Percentiles rank a stretch among this genome's conserved stretches.
Evolutionary conservation across 139 green algal species (phyloP).

Genomic region (Chlorella sp.): DNA sequence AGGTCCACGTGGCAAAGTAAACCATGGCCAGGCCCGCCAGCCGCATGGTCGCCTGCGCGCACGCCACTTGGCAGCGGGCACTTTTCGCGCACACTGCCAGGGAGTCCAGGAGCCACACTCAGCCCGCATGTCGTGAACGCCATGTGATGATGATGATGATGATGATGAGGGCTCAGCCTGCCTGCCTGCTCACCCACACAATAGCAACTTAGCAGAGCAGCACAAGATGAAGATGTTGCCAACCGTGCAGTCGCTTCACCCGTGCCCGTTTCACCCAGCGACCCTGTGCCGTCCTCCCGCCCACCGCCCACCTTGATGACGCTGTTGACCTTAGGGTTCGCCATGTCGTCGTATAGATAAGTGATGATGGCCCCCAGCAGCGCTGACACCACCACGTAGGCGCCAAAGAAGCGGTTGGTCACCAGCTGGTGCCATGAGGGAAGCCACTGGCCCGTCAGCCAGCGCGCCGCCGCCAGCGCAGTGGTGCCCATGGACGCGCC

Average conservation of each 20-base stretch:
- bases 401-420: slow-evolving; percentile 16
- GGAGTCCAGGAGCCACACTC: no score
- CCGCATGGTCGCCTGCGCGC: slow-evolving; percentile 21
- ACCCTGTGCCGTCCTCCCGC: no score
- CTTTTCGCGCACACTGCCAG: no score
- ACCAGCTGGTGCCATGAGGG: slow-evolving; percentile 13
- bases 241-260: no score
- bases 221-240: no score
- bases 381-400: slow-evolving; percentile 12
- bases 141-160: no score
- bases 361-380: slow-evolving; percentile 21
- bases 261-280: no score
- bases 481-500: slow-evolving; percentile 13
- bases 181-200: no score
- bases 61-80: no score
- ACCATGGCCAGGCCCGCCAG: slow-evolving; percentile 19
- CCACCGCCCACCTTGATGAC: slow-evolving; percentile 20
- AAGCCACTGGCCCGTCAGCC: slow-evolving; percentile 24
- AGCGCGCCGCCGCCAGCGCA: slow-evolving; percentile 14
- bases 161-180: no score
- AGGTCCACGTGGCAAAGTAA: slow-evolving; percentile 30
- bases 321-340: slow-evolving; percentile 35
- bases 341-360: slow-evolving; percentile 32
- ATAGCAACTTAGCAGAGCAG: no score
- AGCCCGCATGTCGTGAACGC: no score